These are phyloP conservation scores for Agaricus blazei DNA, from an alignment of 768 basidiomycete genomes.

Conservation along the genomic window DNA sequence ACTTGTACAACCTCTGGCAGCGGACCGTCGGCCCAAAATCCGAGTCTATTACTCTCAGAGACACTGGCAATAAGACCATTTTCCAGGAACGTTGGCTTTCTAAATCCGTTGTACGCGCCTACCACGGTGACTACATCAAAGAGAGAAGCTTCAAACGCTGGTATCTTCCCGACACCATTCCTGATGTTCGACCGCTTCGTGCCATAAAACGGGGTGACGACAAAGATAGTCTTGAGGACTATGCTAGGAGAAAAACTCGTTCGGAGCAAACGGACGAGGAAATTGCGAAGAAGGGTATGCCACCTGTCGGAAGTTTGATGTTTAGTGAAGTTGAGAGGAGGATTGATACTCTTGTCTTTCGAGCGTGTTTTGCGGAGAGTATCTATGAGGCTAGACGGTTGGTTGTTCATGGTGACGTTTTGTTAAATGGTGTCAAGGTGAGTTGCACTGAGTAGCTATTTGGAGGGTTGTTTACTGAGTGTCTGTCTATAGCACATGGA, in stretches of 20 bases:
- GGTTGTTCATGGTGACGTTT: conserved; percentile 82
- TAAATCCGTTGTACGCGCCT: conserved; percentile 83
- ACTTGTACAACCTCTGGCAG: conserved; percentile 86
- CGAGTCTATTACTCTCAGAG: conserved; percentile 54
- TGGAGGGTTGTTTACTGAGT: background rate
- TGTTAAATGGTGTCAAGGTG: conserved; percentile 88
- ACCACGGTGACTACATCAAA: conserved; percentile 93
- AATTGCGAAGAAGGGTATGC: conserved; percentile 57
- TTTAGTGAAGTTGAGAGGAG: conserved; percentile 91
- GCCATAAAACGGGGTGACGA: conserved; percentile 37
- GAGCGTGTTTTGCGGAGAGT: conserved; percentile 82
- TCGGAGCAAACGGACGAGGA: conserved; percentile 44
- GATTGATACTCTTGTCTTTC: conserved; percentile 89
- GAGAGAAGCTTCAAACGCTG: conserved; percentile 93
- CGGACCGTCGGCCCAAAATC: conserved; percentile 52
- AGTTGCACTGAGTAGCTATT: conserved; percentile 16
- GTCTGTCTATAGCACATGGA: conserved; percentile 57
- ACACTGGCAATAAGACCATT: conserved; percentile 49
- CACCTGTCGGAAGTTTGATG: conserved; percentile 95
- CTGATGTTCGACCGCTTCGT: conserved; percentile 71
- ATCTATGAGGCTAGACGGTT: conserved; percentile 87
- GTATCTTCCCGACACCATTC: conserved; percentile 86
- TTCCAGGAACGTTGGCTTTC: conserved; percentile 92
- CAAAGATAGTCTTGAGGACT: conserved; percentile 45
- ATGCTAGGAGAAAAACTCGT: conserved; percentile 51